Percentiles rank a stretch among this genome's conserved stretches.
Evolutionary conservation across 2,329 filamentous ascomycete genomes (phyloP).

Genomic region (Westerdykella aurantiaca): DNA sequence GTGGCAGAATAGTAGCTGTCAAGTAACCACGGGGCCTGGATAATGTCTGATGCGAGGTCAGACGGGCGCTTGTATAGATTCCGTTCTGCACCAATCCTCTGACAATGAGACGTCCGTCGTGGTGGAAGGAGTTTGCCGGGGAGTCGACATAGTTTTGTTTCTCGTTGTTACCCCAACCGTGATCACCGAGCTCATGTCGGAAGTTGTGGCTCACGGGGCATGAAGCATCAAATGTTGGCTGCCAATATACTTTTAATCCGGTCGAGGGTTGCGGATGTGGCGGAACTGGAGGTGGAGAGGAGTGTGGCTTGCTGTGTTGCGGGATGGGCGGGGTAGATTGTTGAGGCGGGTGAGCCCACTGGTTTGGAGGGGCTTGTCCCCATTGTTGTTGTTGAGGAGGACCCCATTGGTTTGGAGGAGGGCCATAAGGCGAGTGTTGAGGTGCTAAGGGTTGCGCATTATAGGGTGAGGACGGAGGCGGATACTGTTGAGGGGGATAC

Average conservation of each 20-base stretch:
- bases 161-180: conserved; percentile 59
- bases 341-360: conserved; percentile 1
- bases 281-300: conserved; percentile 22
- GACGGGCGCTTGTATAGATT: conserved; percentile 51
- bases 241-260: conserved; percentile 46
- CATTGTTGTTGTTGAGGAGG: background rate
- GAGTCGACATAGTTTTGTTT: conserved; percentile 52
- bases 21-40: conserved; percentile 49
- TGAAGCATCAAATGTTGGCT: conserved; percentile 45
- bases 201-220: conserved; percentile 49
- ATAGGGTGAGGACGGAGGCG: conserved; percentile 6
- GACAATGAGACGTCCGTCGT: conserved; percentile 48
- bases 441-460: conserved; percentile 12
- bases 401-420: conserved; percentile 14
- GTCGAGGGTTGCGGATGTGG: conserved; percentile 22
- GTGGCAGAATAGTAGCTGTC: conserved; percentile 47
- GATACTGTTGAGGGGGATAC: conserved; percentile 14
- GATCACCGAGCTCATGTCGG: conserved; percentile 51
- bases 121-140: conserved; percentile 50
- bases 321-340: conserved; percentile 26
- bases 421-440: conserved; percentile 11
- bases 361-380: conserved; percentile 1
- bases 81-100: conserved; percentile 44
- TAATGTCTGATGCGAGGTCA: conserved; percentile 51
- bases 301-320: conserved; percentile 25